phyloP scores from a whole-genome alignment of 352 stramenopile genomes.

The Phytopythium chamaehyphon region DNA sequence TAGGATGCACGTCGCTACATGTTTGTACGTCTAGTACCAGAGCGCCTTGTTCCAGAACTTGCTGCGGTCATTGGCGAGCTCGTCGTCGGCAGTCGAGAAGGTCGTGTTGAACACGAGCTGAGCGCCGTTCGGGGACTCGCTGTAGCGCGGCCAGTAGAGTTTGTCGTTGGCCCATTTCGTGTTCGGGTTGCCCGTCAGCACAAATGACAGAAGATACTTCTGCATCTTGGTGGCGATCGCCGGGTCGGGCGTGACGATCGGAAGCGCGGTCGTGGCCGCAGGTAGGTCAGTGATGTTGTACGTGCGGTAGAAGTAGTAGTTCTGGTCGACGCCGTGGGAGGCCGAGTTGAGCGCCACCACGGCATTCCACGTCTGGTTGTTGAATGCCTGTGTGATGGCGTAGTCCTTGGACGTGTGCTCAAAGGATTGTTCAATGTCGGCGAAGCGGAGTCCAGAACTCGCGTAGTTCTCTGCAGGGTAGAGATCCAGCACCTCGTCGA shows the following conservation, averaged over 20 bases:
- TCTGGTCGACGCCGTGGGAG: slow-evolving; percentile 16
- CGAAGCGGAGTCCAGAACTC: slow-evolving; percentile 18
- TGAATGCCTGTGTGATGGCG: slow-evolving; percentile 16
- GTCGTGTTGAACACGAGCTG: slow-evolving; percentile 23
- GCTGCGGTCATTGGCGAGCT: slow-evolving; percentile 16
- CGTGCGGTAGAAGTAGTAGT: slow-evolving; percentile 25
- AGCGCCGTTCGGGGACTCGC: slow-evolving; percentile 8
- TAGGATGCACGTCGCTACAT: too few relatives aligned
- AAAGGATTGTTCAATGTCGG: slow-evolving; percentile 22
- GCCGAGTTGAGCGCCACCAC: slow-evolving; percentile 11
- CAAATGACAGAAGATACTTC: slow-evolving; percentile 22
- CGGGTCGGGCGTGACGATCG: slow-evolving; percentile 9
- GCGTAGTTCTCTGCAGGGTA: slow-evolving; percentile 17
- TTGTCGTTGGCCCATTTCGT: slow-evolving; percentile 16
- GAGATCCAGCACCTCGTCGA: slow-evolving; percentile 14
- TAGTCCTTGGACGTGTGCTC: slow-evolving; percentile 16
- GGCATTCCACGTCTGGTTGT: slow-evolving; percentile 23
- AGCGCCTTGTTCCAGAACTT: slow-evolving; percentile 23
- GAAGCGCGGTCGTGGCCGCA: neutral
- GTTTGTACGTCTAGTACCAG: slow-evolving; percentile 23
- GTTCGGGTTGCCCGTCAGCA: slow-evolving; percentile 19
- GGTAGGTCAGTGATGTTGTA: slow-evolving; percentile 11
- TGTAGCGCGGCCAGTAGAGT: slow-evolving; percentile 19
- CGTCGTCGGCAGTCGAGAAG: slow-evolving; percentile 11
- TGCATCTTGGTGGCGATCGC: slow-evolving; percentile 21